phyloP scores from a whole-genome alignment of 129 eudicot genomes.

The Rutidosis leptorrhynchoides region DNA sequence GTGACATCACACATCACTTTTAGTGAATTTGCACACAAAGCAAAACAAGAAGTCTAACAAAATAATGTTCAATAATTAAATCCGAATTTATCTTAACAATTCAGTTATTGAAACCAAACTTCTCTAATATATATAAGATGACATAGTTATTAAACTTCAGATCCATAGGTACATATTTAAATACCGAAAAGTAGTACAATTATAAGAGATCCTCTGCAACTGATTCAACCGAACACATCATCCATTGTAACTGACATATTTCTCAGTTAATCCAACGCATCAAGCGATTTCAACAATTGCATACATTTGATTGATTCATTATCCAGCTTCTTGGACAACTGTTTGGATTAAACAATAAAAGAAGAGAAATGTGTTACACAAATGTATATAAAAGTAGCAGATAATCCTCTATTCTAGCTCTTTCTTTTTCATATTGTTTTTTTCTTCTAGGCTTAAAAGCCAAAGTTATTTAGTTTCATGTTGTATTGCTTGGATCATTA shows the following conservation, averaged over 20 bases:
- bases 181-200: background rate
- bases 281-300: background rate
- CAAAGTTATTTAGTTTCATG: too few species aligned
- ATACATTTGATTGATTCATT: background rate
- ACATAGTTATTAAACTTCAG: background rate
- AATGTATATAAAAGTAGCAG: background rate
- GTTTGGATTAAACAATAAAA: background rate
- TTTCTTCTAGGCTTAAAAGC: too few species aligned
- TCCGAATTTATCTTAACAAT: too few species aligned
- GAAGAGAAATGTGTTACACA: background rate
- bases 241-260: background rate
- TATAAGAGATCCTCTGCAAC: background rate
- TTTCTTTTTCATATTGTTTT: background rate
- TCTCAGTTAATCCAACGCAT: background rate
- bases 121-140: too few species aligned
- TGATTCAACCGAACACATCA: background rate
- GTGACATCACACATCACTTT: too few species aligned
- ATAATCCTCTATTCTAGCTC: conserved; percentile 3
- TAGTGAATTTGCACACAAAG: too few species aligned
- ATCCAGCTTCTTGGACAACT: background rate
- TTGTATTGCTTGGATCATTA: too few species aligned
- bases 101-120: too few species aligned
- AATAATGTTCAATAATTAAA: too few species aligned
- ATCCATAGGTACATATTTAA: background rate
- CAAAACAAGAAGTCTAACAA: too few species aligned